Conservation (phyloP, 2,329 filamentous ascomycete genomes). For the Aureobasidium subglaciale region DNA sequence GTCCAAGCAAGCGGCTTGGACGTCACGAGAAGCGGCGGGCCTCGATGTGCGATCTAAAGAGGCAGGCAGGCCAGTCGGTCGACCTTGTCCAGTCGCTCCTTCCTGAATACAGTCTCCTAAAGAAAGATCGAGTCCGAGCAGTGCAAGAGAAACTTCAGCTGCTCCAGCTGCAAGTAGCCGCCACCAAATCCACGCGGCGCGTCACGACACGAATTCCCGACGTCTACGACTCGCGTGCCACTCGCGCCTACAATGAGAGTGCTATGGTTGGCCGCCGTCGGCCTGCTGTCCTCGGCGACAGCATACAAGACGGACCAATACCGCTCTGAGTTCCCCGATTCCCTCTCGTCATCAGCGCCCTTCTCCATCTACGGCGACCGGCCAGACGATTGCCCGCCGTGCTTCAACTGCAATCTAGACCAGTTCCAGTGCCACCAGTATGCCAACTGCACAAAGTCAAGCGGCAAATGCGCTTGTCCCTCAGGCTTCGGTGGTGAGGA, state of each 20-base stretch:
- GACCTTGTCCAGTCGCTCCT: neutral
- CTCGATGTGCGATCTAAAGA: neutral
- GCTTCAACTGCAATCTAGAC: constrained; percentile 96
- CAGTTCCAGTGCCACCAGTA: constrained; percentile 89
- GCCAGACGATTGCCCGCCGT: constrained; percentile 72
- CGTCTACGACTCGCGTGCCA: neutral
- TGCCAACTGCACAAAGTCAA: constrained; percentile 78
- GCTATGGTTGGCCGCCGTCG: neutral
- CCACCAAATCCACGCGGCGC: neutral
- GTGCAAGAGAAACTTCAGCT: no score
- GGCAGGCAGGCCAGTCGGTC: neutral
- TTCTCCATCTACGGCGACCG: constrained; percentile 66
- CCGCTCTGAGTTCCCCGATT: constrained; percentile 1
- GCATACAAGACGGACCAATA: constrained; percentile 13
- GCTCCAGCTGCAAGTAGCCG: neutral
- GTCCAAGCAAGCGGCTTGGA: neutral
- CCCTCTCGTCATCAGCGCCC: neutral
- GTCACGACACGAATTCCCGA: neutral
- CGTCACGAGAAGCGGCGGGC: constrained; percentile 6
- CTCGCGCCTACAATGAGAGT: neutral
- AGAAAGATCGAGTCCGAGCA: no score
- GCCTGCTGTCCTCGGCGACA: constrained; percentile 4
- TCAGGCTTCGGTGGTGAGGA: constrained; percentile 91
- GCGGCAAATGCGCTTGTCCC: constrained; percentile 88
- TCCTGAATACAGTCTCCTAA: neutral